Percentiles rank a stretch among this genome's conserved stretches.
These are phyloP conservation scores for Lenzites betulinus DNA, from an alignment of 768 basidiomycete species.

Conservation along the genomic window DNA sequence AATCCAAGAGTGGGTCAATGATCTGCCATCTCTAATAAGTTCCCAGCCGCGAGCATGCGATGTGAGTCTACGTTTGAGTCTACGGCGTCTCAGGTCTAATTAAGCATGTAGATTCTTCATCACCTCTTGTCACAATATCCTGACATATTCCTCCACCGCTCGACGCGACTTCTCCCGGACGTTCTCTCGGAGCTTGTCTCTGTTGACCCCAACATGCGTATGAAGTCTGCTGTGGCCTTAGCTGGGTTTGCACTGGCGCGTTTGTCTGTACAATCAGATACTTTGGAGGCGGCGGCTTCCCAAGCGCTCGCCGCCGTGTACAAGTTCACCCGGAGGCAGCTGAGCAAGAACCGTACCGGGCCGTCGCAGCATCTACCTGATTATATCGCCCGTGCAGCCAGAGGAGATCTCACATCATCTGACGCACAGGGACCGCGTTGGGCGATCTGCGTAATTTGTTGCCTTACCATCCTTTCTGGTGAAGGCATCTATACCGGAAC, in stretches of 20 bases:
- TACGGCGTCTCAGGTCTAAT: not conserved
- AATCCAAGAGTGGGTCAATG: not conserved
- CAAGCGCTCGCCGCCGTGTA: not conserved
- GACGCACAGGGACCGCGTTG: slow-evolving; percentile 38
- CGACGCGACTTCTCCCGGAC: not conserved
- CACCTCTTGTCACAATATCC: slow-evolving; percentile 12
- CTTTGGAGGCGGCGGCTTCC: no score
- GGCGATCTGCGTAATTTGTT: slow-evolving; percentile 47
- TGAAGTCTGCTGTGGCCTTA: slow-evolving; percentile 3
- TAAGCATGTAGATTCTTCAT: slow-evolving; percentile 3
- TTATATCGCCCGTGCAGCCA: not conserved
- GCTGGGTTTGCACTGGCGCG: slow-evolving; percentile 6
- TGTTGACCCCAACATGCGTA: not conserved
- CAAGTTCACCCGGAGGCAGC: slow-evolving; percentile 1
- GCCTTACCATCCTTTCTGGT: slow-evolving; percentile 51
- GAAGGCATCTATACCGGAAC: slow-evolving; percentile 44
- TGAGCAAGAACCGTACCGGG: not conserved
- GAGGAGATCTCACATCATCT: not conserved
- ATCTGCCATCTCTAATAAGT: not conserved
- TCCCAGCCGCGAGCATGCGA: not conserved
- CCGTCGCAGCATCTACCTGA: not conserved
- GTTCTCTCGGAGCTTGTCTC: slow-evolving; percentile 2
- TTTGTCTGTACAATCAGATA: not conserved
- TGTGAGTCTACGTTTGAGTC: not conserved
- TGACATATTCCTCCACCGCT: not conserved